phyloP scores from a whole-genome alignment of 169 alveolate genomes.

The Eimeria zaria region DNA sequence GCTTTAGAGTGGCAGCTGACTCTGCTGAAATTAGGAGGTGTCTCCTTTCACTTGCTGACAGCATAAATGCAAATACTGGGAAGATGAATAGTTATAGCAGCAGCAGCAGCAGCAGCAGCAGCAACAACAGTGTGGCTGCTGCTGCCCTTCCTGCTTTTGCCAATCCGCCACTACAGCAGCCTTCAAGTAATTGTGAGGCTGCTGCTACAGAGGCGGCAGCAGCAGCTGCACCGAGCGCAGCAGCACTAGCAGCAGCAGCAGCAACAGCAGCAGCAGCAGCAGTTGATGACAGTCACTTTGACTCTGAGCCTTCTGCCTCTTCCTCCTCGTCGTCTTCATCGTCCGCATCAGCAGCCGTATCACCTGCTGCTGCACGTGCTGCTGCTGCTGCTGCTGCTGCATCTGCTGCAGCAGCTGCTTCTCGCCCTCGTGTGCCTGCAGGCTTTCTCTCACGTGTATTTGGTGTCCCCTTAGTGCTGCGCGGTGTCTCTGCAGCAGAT shows the following conservation, averaged over 20 bases:
- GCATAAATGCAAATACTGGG: background rate
- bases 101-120: slow-evolving; percentile 28
- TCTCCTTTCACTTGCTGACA: background rate
- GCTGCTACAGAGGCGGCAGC: background rate
- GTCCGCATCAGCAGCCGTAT: background rate
- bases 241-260: slow-evolving; percentile 25
- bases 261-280: slow-evolving; percentile 36
- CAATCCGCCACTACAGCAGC: background rate
- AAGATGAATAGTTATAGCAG: background rate
- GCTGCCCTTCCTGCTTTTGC: slow-evolving; percentile 54
- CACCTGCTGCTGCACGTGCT: background rate
- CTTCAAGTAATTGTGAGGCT: background rate
- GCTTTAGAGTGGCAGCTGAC: slow-evolving; percentile 1
- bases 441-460: background rate
- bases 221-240: background rate
- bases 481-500: slow-evolving; percentile 25
- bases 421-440: background rate
- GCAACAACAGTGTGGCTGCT: slow-evolving; percentile 1
- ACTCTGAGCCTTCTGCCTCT: background rate
- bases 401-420: background rate
- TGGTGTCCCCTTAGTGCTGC: slow-evolving; percentile 16
- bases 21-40: slow-evolving; percentile 40
- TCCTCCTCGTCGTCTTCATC: background rate
- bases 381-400: slow-evolving; percentile 33
- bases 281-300: too few relatives aligned